Base-by-base conservation (phyloP, 495 filamentous ascomycete species). In the Staphylotrichum tortipilum region DNA sequence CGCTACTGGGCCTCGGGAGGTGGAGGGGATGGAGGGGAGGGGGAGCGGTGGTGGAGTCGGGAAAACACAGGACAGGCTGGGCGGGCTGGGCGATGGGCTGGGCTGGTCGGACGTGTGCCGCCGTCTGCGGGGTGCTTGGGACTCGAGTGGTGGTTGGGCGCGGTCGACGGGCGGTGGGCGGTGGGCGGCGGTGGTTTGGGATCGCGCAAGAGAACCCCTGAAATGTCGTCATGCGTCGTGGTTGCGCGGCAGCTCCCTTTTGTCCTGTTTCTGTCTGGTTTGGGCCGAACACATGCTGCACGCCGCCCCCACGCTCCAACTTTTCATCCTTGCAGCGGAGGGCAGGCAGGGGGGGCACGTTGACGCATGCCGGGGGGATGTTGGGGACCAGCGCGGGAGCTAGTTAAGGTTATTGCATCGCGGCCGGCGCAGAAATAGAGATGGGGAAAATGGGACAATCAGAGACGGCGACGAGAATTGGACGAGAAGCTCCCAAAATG, bases 121-220 rank as follows among this genome's bases (percentile, higher is more conserved):
- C 14, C n/a, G n/a, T n/a, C 33, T 24, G 49, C 33, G 22, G 24
- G 23, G 30, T 39, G 36, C 5, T 38, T 2, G 22, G 42, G 31
- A 42, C n/a, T n/a, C n/a, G n/a, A n/a, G n/a, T n/a, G n/a, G n/a
- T n/a, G n/a, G n/a, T n/a, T n/a, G n/a, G n/a, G n/a, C n/a, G n/a
- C n/a, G n/a, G n/a, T n/a, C n/a, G n/a, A n/a, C n/a, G n/a, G n/a
- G n/a, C n/a, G n/a, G n/a, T n/a, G n/a, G n/a, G n/a, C n/a, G n/a
- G n/a, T n/a, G n/a, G n/a, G n/a, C n/a, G n/a, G n/a, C n/a, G n/a
- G n/a, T n/a, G n/a, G n/a, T n/a, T n/a, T n/a, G n/a, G n/a, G 39
- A 56, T 59, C 34, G 53, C 57, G 57, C 50, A 54, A 54, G 22
- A 42, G 14, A 18, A 54, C 36, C 57, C 57, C 47, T 55, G 52